phyloP scores from a whole-genome alignment of 2,329 filamentous ascomycete genomes.

The Curvularia sp. region DNA sequence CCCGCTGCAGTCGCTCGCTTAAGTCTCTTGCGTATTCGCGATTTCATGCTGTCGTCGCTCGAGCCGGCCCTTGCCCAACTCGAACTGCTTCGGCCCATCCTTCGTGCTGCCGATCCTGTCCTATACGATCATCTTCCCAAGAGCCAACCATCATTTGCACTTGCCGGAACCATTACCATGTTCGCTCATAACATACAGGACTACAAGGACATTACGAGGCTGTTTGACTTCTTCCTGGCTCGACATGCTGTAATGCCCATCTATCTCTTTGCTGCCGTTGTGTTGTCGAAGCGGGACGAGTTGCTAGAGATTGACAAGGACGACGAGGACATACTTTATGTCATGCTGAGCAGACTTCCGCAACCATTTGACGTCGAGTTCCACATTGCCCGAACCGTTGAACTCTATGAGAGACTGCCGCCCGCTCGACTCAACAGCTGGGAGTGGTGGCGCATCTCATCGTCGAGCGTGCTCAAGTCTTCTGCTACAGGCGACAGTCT shows the following conservation, averaged over 20 bases:
- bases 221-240: conserved; percentile 92
- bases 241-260: conserved; percentile 86
- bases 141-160: conserved; percentile 87
- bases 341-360: conserved; percentile 85
- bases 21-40: conserved; percentile 86
- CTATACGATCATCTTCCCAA: conserved; percentile 77
- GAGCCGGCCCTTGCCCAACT: conserved; percentile 83
- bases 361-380: conserved; percentile 79
- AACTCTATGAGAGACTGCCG: conserved; percentile 70
- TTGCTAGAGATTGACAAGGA: conserved; percentile 83
- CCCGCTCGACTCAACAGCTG: conserved; percentile 70
- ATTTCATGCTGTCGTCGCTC: conserved; percentile 95
- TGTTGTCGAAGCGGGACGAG: conserved; percentile 79
- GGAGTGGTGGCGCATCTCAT: conserved; percentile 75
- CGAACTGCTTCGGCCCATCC: conserved; percentile 82
- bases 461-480: conserved; percentile 84
- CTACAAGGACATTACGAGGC: conserved; percentile 83
- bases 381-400: conserved; percentile 71
- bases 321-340: conserved; percentile 85
- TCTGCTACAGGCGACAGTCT: conserved; percentile 63
- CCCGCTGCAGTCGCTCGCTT: conserved; percentile 75
- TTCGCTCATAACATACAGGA: conserved; percentile 95
- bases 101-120: conserved; percentile 72
- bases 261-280: conserved; percentile 82
- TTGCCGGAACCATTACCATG: conserved; percentile 92